Conservation (phyloP, 768 basidiomycete genomes). For the Calvatia gigantea region DNA sequence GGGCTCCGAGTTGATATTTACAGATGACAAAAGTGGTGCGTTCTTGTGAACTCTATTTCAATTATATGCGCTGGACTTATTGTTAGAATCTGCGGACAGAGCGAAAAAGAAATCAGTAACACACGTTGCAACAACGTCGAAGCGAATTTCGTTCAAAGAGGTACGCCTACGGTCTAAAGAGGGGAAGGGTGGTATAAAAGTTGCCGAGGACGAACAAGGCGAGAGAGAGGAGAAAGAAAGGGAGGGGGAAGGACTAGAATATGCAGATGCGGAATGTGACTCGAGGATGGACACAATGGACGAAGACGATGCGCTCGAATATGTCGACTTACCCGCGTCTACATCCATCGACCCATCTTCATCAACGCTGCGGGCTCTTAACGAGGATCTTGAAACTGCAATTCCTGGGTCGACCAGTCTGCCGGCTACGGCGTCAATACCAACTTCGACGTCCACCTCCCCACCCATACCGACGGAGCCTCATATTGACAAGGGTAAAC, state of each 20-base stretch:
- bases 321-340: slow-evolving; percentile 5
- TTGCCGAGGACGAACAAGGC: too few species aligned
- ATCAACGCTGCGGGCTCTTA: too few species aligned
- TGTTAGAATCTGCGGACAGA: neutral
- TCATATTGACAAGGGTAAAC: slow-evolving; percentile 10
- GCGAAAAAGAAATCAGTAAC: slow-evolving; percentile 48
- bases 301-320: neutral
- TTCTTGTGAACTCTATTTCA: neutral
- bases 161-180: slow-evolving; percentile 52
- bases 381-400: too few species aligned
- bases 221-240: neutral
- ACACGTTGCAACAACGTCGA: slow-evolving; percentile 60
- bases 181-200: neutral
- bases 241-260: neutral
- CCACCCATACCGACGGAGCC: neutral
- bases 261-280: neutral
- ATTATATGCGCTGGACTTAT: neutral
- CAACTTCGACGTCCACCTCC: neutral
- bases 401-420: too few species aligned
- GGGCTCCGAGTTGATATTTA: slow-evolving; percentile 75
- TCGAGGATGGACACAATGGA: too few species aligned
- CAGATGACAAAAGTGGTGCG: slow-evolving; percentile 56
- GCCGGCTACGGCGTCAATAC: too few species aligned
- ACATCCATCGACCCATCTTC: too few species aligned
- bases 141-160: slow-evolving; percentile 71